Conservation (phyloP, 1,139 yeast genomes). For the Diutina catenulata region DNA sequence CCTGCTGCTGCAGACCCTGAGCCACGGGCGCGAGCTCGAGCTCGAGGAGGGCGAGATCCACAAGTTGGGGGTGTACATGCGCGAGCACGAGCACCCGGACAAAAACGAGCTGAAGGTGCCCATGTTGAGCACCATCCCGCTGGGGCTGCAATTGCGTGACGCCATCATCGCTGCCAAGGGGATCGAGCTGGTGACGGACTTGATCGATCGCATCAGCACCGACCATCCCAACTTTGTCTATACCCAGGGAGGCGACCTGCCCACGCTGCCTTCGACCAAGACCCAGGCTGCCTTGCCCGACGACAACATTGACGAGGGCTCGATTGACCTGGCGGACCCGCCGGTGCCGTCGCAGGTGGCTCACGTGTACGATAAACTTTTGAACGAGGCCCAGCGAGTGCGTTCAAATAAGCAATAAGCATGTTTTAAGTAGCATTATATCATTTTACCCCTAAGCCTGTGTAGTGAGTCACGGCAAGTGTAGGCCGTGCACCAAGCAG, state of each 20-base stretch:
- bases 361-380: slow-evolving; percentile 58
- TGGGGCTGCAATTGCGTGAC: slow-evolving; percentile 66
- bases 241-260: too few relatives aligned
- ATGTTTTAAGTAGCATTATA: neutral
- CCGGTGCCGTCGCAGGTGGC: slow-evolving; percentile 35
- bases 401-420: slow-evolving; percentile 14
- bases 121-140: slow-evolving; percentile 39
- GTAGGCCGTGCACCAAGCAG: too few relatives aligned
- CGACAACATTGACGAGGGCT: slow-evolving; percentile 17
- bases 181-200: slow-evolving; percentile 55
- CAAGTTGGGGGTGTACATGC: slow-evolving; percentile 72
- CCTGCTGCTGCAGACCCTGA: slow-evolving; percentile 52
- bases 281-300: neutral
- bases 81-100: slow-evolving; percentile 18
- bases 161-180: slow-evolving; percentile 75
- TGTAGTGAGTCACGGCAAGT: too few relatives aligned
- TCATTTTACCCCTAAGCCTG: too few relatives aligned
- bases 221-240: too few relatives aligned
- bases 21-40: slow-evolving; percentile 65
- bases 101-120: slow-evolving; percentile 17
- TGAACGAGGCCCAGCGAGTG: slow-evolving; percentile 55
- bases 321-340: slow-evolving; percentile 22
- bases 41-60: slow-evolving; percentile 89
- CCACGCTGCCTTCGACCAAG: too few relatives aligned
- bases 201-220: slow-evolving; percentile 53